Base-by-base conservation (phyloP, 768 basidiomycete genomes). In the Tubosaeta sp. region DNA sequence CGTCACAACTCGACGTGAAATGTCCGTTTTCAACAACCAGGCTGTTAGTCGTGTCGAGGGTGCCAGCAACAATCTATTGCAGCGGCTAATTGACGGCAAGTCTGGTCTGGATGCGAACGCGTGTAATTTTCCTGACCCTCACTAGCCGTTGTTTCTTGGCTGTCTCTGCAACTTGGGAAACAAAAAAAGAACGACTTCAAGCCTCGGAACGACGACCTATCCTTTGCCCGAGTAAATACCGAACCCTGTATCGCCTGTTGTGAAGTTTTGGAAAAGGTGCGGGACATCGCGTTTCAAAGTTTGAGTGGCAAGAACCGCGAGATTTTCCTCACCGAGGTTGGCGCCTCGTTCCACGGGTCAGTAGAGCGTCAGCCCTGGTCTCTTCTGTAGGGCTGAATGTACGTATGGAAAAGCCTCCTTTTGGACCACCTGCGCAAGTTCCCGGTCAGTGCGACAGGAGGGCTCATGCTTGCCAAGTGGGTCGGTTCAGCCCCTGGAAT, bases 121-220 rank as follows among this genome's bases (percentile, higher is more conserved):
- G 1, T 19, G 6, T 36, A 16, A 7, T 22, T 35, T 13, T 25
- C 38, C 16, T 22, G 24, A n/a, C 40, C 34, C 34, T 5, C 54
- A 0, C 11, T 54, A 94, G 90, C 76, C 0, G 79, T 92, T 52
- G 67, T 93, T 42, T 68, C 80, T 18, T 94, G 89, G 85, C 72
- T 97, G 7, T 76, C 82, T 2, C 55, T 76, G 3, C 86, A 90
- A 55, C 81, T 99, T 32, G 78, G 82, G 8, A 94, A 93, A 67
- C 96, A 99, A 67, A 97, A 97, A 74, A 88, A 86, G 61, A 88
- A 83, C 44, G 96, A 99, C 66, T 99, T 96, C 73, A 96, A 95
- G 68, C 96, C 96, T 11, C 82, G 87, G 32, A 94, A 97, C 59
- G 96, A 99, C 62, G 95, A 98, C 59, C 69, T 94, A 21, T 94